Evolutionary conservation across 176 grass and related monocot genomes (phyloP).

Genomic region (Oryza officinalis): DNA sequence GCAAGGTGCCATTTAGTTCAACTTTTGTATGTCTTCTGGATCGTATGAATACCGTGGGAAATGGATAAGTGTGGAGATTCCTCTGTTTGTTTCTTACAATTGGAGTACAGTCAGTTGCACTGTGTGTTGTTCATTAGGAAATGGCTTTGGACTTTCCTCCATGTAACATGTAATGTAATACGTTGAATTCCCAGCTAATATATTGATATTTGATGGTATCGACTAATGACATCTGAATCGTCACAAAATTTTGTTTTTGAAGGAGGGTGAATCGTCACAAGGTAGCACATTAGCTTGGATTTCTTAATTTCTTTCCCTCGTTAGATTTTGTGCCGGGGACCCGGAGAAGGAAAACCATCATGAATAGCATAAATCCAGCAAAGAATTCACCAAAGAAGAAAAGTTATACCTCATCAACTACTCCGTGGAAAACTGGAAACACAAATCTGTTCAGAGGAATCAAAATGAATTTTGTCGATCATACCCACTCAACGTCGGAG

Average conservation of each 20-base stretch:
- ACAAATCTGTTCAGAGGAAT: neutral
- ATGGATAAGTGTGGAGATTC: conserved; percentile 28
- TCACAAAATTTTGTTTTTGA: no score
- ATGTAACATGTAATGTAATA: neutral
- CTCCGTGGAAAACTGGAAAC: neutral
- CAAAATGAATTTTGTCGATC: neutral
- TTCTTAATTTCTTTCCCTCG: neutral
- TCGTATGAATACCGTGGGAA: neutral
- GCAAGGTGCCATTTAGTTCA: conserved; percentile 13
- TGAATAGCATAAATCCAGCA: no score
- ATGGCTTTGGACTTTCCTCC: neutral
- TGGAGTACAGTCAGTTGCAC: neutral
- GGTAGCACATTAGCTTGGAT: neutral
- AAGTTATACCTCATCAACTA: no score
- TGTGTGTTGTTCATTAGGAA: conserved; percentile 4
- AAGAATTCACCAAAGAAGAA: no score
- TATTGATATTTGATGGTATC: no score
- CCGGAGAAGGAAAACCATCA: no score
- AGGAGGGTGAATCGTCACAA: neutral
- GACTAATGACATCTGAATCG: neutral
- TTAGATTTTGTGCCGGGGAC: neutral
- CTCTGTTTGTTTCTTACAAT: conserved; percentile 7
- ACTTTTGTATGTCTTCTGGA: conserved; percentile 23
- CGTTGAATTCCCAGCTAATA: neutral
- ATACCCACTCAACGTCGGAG: neutral